Evolutionary conservation across 2,329 filamentous ascomycete species (phyloP), one percentile per base, ranked within the genome.

Genomic region (Coniochaeta sp.): DNA sequence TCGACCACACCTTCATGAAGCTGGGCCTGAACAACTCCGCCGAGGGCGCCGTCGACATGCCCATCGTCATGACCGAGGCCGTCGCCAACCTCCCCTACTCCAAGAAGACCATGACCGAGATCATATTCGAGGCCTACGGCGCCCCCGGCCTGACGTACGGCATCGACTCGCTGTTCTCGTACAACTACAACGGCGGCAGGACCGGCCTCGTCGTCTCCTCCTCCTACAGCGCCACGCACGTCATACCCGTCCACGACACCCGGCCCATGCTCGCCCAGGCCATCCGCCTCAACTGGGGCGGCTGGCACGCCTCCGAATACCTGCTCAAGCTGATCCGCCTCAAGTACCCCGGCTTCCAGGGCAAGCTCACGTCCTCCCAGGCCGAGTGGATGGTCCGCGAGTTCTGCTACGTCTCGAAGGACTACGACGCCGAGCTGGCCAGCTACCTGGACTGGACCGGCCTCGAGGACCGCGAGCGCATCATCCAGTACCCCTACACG

Each of bases 101-200:
- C 55, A 81, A 93, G 34, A 65, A 93, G 90, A 77, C 93, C 91
- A 98, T 98, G 93, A 96, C 90, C 50, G 95, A 99, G 71, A 93
- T 98, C 59, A 79, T 99, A 12, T 99, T 98, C 72, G 95, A 99
- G 74, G 96, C 92, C 75, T 99, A 99, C 73, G 85, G 86, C 62
- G 93, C 90, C 12, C 93, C 95, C 0, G 93, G 91, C 1, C 82
- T 97, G 28, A 90, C 93, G 19, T 97, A 95, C 74, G 95, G 95
- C 58, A 93, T 99, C 75, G 95, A 99, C 74, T 96, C 93, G 12
- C 84, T 99, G 34, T 99, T 99, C 77, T 96, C 93, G 22, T 99
- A 96, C 77, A 83, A 88, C 63, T 90, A 96, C 77, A 99, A 99
- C 72, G 86, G 89, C 62, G 95, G 95, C 63, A 86, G 81, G 57